Conservation (phyloP, 805 yeast genomes). For the Spathaspora boniae region DNA sequence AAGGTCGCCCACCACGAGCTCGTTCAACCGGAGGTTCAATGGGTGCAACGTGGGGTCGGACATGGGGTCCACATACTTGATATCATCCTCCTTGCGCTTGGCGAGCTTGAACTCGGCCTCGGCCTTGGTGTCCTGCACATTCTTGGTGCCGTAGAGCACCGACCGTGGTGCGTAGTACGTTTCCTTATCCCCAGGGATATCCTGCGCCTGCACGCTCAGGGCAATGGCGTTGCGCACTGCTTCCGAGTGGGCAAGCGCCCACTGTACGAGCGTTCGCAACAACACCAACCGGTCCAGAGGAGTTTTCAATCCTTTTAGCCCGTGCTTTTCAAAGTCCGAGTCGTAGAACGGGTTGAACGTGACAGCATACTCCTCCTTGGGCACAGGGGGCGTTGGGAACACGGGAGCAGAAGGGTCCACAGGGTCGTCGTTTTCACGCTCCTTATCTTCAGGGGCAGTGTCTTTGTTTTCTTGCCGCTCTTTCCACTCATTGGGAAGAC, state of each 20-base stretch:
- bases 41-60: constrained; percentile 34
- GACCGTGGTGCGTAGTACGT: constrained; percentile 35
- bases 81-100: constrained; percentile 23
- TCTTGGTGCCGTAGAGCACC: constrained; percentile 31
- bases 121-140: constrained; percentile 26
- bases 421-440: constrained; percentile 7
- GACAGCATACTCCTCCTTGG: constrained; percentile 9
- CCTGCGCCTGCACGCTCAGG: constrained; percentile 24
- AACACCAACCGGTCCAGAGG: constrained; percentile 34
- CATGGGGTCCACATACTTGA: constrained; percentile 35
- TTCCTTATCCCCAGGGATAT: constrained; percentile 37
- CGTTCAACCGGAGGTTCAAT: constrained; percentile 31
- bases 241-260: constrained; percentile 35
- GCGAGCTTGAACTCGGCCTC: constrained; percentile 30
- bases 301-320: constrained; percentile 28
- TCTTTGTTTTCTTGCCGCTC: constrained; percentile 10
- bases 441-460: no score
- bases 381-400: no score
- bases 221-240: constrained; percentile 23
- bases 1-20: constrained; percentile 35
- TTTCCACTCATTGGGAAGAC: constrained; percentile 41
- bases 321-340: constrained; percentile 26
- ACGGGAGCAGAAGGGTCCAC: constrained; percentile 25
- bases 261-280: constrained; percentile 32
- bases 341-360: constrained; percentile 19